Conservation (phyloP, 2,329 filamentous ascomycete species). For the Colletotrichum agaves region DNA sequence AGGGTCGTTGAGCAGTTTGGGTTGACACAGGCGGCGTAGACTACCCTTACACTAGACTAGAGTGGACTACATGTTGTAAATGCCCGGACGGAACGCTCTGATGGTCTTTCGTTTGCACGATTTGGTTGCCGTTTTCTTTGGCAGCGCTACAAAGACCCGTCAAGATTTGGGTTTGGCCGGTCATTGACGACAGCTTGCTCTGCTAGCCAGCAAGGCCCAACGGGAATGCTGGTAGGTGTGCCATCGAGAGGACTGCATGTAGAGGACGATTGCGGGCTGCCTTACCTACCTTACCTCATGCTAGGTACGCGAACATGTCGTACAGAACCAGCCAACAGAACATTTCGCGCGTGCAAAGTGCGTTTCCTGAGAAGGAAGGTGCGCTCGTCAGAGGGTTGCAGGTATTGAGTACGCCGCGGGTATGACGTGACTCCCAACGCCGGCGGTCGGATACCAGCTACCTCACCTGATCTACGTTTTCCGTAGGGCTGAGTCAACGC, state of each 20-base stretch:
- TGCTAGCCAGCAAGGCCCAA: no score
- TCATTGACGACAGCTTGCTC: no score
- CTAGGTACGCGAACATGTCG: background rate
- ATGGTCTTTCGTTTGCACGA: background rate
- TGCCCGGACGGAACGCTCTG: background rate
- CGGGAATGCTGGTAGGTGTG: no score
- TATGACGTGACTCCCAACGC: background rate
- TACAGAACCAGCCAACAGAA: background rate
- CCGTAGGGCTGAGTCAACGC: background rate
- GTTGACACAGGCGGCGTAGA: slow-evolving; percentile 44
- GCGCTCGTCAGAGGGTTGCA: background rate
- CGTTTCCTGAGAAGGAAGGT: slow-evolving; percentile 10
- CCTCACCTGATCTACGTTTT: background rate
- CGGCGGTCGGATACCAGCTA: background rate
- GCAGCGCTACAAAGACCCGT: no score
- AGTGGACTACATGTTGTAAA: background rate
- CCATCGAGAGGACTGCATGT: background rate
- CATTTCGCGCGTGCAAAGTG: background rate
- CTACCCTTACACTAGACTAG: background rate
- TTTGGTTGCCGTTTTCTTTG: no score
- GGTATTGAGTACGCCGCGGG: background rate
- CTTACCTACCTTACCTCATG: no score
- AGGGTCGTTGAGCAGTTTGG: slow-evolving; percentile 55
- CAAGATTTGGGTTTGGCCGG: no score
- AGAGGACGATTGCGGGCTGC: no score